Percentiles rank a stretch among this genome's conserved stretches.
Conservation (phyloP, 768 basidiomycete genomes). For the Trichaptum fuscoviolaceum region DNA sequence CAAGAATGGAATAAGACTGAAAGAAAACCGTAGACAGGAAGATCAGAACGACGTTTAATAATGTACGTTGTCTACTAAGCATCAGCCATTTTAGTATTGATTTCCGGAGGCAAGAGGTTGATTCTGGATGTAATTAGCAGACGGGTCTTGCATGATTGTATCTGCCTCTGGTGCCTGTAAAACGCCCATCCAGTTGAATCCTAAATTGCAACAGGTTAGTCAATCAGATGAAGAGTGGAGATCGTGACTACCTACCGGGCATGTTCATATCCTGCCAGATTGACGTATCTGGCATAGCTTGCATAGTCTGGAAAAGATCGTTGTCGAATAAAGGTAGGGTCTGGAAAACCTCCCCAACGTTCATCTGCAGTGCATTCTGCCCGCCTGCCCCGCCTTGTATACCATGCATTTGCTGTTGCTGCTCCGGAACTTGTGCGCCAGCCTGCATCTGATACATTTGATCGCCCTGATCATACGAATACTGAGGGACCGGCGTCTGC, state of each 20-base stretch:
- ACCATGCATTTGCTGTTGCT: neutral
- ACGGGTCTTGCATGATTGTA: conserved; percentile 13
- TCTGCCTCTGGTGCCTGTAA: conserved; percentile 21
- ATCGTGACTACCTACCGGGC: conserved; percentile 38
- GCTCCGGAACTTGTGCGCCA: neutral
- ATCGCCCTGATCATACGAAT: neutral
- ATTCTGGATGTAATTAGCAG: neutral
- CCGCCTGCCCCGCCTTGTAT: neutral
- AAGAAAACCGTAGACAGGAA: neutral
- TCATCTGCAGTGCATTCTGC: conserved; percentile 17
- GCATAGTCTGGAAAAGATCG: conserved; percentile 57
- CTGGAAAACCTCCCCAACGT: conserved; percentile 40
- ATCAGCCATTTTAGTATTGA: neutral
- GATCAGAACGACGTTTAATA: neutral
- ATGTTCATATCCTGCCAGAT: conserved; percentile 51
- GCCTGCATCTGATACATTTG: neutral
- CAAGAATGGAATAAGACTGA: neutral
- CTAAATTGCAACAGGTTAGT: conserved; percentile 11
- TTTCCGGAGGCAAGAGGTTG: neutral
- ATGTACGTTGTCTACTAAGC: neutral
- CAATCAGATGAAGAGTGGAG: conserved; percentile 3
- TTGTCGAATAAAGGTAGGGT: conserved; percentile 53
- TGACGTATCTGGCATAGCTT: conserved; percentile 48
- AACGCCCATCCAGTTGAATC: conserved; percentile 33
- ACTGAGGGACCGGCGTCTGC: neutral